Conservation (phyloP, 352 stramenopile species). For the Phytophthora cactorum region DNA sequence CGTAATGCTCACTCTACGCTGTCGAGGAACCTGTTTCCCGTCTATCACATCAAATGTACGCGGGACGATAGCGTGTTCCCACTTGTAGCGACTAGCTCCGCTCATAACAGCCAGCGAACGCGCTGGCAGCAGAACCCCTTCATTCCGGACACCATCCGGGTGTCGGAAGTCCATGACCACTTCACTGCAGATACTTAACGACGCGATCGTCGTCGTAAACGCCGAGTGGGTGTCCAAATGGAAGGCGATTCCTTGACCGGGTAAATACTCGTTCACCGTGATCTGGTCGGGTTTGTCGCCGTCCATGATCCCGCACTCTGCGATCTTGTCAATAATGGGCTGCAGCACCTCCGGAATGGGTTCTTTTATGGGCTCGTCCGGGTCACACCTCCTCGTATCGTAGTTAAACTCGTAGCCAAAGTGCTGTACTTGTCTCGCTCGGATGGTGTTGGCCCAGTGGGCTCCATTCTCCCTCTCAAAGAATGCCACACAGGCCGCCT, state of each 20-base stretch:
- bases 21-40: slow-evolving; percentile 60
- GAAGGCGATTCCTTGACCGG: slow-evolving; percentile 86
- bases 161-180: slow-evolving; percentile 89
- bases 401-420: slow-evolving; percentile 92
- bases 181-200: slow-evolving; percentile 78
- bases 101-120: slow-evolving; percentile 88
- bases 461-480: slow-evolving; percentile 63
- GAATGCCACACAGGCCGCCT: slow-evolving; percentile 54
- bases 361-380: slow-evolving; percentile 48
- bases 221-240: slow-evolving; percentile 91
- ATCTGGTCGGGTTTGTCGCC: slow-evolving; percentile 72
- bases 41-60: slow-evolving; percentile 89
- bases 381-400: slow-evolving; percentile 73
- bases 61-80: slow-evolving; percentile 88
- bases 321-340: slow-evolving; percentile 60
- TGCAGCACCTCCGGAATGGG: slow-evolving; percentile 51
- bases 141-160: slow-evolving; percentile 52
- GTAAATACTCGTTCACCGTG: slow-evolving; percentile 91
- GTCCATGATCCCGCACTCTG: slow-evolving; percentile 59
- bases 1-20: slow-evolving; percentile 84
- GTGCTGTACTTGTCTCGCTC: slow-evolving; percentile 88
- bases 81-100: slow-evolving; percentile 84
- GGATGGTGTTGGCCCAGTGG: slow-evolving; percentile 76
- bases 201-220: slow-evolving; percentile 85
- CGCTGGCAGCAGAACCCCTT: slow-evolving; percentile 71